Evolutionary conservation across 192 early-diverging fungal genomes (phyloP), one percentile per base, ranked within the genome.

Genomic region (Dissophora ornata): DNA sequence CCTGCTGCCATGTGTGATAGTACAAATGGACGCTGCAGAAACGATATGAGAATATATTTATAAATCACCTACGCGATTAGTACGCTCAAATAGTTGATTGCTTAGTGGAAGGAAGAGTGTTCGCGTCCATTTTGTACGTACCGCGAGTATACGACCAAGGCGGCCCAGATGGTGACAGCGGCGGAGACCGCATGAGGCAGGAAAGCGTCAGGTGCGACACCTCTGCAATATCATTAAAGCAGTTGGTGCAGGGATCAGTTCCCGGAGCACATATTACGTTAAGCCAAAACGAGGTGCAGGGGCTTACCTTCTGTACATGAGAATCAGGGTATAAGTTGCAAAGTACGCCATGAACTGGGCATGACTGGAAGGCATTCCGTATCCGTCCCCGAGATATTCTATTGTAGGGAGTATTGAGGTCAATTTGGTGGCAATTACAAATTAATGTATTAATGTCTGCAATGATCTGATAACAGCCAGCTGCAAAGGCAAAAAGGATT

Each of bases 281-380:
- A n/a, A n/a, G n/a, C n/a, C n/a, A n/a, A n/a, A n/a, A n/a, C n/a
- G n/a, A n/a, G n/a, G n/a, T n/a, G n/a, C n/a, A n/a, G n/a, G 12
- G 18, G 18, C 44, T 38, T 78, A 88, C 86, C 82, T 70, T 34
- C 44, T 50, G 40, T 81, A 71, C 25, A 86, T 61, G 49, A 92
- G 84, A 16, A 95, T 67, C 18, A 82, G 52, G 0, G 69, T 49
- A 63, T 86, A 92, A 0, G 79, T 79, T 8, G 89, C 83, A 80
- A 93, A 95, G 71, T 84, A 95, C 33, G 84, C 83, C 67, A 94
- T 90, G 66, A 94, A 93, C 62, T 95, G 92, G 10, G 92, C 67
- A 69, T 95, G 94, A 30, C 85, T 87, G 9, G 89, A 91, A 10
- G 94, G 94, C 94, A 95, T 95, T 5, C 92, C 94, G 71, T 95